Evolutionary conservation across 768 basidiomycete species (phyloP).

Genomic region (Mycena olivaceomarginata): DNA sequence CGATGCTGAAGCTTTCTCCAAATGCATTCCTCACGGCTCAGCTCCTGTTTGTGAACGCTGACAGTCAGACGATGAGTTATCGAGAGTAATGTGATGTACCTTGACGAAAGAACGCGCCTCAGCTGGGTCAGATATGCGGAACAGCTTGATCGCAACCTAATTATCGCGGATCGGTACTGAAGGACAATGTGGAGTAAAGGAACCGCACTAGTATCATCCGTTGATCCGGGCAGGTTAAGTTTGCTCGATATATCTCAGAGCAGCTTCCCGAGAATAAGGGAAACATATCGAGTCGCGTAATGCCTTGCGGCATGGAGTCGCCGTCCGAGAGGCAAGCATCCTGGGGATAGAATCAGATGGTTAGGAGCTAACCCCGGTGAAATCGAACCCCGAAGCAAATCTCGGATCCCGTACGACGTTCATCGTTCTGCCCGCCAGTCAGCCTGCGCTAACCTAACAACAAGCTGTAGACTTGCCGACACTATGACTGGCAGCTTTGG

Average conservation of each 20-base stretch:
- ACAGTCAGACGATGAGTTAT: not conserved
- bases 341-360: not conserved
- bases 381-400: conserved; percentile 1
- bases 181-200: too few relatives aligned
- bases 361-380: not conserved
- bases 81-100: not conserved
- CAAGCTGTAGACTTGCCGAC: too few relatives aligned
- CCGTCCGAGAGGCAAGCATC: not conserved
- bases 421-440: not conserved
- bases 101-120: not conserved
- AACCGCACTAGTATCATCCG: not conserved
- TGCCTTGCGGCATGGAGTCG: not conserved
- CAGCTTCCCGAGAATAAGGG: not conserved
- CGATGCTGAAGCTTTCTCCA: not conserved
- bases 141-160: not conserved
- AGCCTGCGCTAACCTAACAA: not conserved
- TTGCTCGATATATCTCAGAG: not conserved
- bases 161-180: too few relatives aligned
- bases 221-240: not conserved
- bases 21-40: not conserved
- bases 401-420: not conserved
- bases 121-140: not conserved
- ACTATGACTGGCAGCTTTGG: too few relatives aligned
- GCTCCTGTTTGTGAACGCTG: not conserved
- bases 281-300: not conserved